A percentile compares a stretch with the other conserved stretches of the same genome.
Evolutionary conservation across 768 basidiomycete genomes (phyloP).

Genomic region (Phallus indusiatus): DNA sequence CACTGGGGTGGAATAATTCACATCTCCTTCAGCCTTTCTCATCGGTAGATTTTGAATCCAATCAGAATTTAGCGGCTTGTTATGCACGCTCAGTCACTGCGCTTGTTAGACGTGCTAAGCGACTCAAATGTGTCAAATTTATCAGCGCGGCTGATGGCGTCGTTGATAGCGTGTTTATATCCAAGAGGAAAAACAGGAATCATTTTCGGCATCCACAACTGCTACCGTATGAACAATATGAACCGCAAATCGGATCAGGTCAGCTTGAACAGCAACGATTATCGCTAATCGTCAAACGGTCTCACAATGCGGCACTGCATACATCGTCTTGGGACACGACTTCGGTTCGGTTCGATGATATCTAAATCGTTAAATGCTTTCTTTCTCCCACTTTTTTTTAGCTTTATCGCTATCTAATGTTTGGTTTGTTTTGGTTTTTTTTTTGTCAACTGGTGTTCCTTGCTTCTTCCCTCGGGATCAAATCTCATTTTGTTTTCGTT

Average conservation of each 20-base stretch:
- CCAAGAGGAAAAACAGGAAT: not conserved
- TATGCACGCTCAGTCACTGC: not conserved
- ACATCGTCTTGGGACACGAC: conserved; percentile 9
- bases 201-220: not conserved
- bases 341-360: not conserved
- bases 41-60: not conserved
- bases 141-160: conserved; percentile 1
- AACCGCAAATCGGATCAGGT: not conserved
- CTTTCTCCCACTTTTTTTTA: too few species aligned
- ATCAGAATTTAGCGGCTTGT: not conserved
- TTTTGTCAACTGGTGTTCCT: too few species aligned
- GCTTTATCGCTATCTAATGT: too few species aligned
- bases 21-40: not conserved
- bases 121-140: not conserved
- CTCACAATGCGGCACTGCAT: conserved; percentile 1
- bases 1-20: conserved; percentile 7
- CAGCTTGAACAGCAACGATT: not conserved
- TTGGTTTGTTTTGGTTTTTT: too few species aligned
- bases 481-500: too few species aligned
- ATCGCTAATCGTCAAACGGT: not conserved
- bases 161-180: conserved; percentile 1
- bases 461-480: too few species aligned
- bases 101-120: not conserved
- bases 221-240: not conserved
- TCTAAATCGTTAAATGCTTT: not conserved